A percentile compares a stretch with the other conserved stretches of the same genome.
phyloP scores from a whole-genome alignment of 345 rosid species.

The Diplotaxis tenuifolia region DNA sequence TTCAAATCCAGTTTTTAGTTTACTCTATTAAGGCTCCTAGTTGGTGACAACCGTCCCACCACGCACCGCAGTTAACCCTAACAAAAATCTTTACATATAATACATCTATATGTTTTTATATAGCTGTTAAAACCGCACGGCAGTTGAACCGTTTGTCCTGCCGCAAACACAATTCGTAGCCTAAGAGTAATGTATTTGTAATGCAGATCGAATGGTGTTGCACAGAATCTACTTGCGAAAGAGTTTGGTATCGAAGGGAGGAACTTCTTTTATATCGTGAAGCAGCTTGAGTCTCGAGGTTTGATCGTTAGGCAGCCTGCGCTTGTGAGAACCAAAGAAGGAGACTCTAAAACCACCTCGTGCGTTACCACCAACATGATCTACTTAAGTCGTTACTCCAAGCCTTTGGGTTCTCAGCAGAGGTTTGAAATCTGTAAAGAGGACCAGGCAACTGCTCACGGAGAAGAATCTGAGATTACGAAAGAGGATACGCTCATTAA shows the following conservation, averaged over 20 bases:
- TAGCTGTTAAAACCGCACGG: too few relatives aligned
- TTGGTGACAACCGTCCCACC: too few relatives aligned
- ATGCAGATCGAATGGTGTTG: slow-evolving; percentile 65
- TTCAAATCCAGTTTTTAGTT: not conserved
- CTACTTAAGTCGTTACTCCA: slow-evolving; percentile 55
- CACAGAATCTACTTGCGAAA: slow-evolving; percentile 67
- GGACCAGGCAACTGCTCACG: not conserved
- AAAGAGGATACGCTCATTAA: slow-evolving; percentile 62
- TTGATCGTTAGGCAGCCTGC: slow-evolving; percentile 74
- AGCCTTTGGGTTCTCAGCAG: not conserved
- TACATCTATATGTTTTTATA: too few relatives aligned
- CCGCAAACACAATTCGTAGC: too few relatives aligned
- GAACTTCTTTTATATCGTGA: slow-evolving; percentile 62
- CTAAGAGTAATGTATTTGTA: too few relatives aligned
- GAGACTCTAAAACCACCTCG: slow-evolving; percentile 58
- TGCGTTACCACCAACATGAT: slow-evolving; percentile 57
- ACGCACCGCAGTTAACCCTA: too few relatives aligned
- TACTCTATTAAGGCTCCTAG: not conserved
- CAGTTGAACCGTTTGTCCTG: too few relatives aligned
- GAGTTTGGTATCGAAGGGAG: slow-evolving; percentile 73
- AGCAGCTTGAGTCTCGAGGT: slow-evolving; percentile 71
- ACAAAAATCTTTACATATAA: too few relatives aligned
- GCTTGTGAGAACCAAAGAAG: slow-evolving; percentile 72
- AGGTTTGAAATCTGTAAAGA: not conserved
- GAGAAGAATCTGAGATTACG: slow-evolving; percentile 32